A percentile compares a stretch with the other conserved stretches of the same genome.
These are phyloP conservation scores for Psilocybe azurescens DNA, from an alignment of 768 basidiomycete genomes.

Conservation along the genomic window DNA sequence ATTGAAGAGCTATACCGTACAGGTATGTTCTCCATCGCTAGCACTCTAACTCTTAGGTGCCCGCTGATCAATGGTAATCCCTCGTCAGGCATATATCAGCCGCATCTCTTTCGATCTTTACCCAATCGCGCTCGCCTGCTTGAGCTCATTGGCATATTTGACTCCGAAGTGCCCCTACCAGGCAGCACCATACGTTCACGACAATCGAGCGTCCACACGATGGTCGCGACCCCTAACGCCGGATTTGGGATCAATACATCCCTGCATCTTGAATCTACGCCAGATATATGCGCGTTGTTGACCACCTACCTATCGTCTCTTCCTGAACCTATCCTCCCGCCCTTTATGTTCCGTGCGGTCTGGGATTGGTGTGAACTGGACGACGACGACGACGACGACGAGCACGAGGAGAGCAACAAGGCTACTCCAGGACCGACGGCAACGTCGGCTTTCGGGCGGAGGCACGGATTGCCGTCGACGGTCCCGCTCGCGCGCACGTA, in stretches of 20 bases:
- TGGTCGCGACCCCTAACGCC: not conserved
- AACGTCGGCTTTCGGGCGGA: not conserved
- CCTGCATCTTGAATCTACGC: constrained; percentile 40
- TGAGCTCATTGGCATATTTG: constrained; percentile 42
- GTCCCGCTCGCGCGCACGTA: constrained; percentile 24
- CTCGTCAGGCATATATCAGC: constrained; percentile 36
- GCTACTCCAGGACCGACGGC: constrained; percentile 13
- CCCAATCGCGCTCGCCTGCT: constrained; percentile 41
- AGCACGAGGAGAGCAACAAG: not conserved
- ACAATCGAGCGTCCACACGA: not conserved
- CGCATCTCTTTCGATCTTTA: constrained; percentile 36
- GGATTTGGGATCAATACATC: constrained; percentile 34
- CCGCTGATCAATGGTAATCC: not conserved
- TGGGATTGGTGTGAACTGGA: constrained; percentile 40
- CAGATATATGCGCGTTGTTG: constrained; percentile 47
- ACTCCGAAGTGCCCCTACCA: constrained; percentile 31
- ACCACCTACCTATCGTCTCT: constrained; percentile 44
- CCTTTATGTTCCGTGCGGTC: constrained; percentile 32
- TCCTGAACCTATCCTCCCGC: constrained; percentile 43
- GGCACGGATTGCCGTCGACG: constrained; percentile 12
- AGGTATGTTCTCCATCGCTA: constrained; percentile 27
- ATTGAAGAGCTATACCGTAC: constrained; percentile 48
- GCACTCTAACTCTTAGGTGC: not conserved
- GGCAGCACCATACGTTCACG: constrained; percentile 26
- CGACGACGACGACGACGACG: constrained; percentile 24